Evolutionary conservation across 140 eudicot species (phyloP), one percentile per base, ranked within the genome.

Genomic region (Artemisia princeps): DNA sequence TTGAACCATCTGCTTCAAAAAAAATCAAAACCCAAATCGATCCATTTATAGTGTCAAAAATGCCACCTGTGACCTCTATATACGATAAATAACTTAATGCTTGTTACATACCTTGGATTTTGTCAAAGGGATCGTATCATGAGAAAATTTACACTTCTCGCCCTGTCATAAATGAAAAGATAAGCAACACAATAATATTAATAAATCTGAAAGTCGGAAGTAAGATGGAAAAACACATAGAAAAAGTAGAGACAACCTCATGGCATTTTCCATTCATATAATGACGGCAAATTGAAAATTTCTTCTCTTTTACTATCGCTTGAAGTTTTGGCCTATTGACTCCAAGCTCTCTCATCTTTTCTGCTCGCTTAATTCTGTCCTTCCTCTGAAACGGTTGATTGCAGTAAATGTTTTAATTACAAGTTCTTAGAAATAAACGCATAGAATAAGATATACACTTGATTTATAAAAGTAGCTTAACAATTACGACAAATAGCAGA

Each of bases 121-220:
- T 67, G 96, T 94, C 80, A 82, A 70, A 64, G 99, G 99, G 70
- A 66, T 55, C 3, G 87, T 72, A 77, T 94, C 96, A 82, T 88
- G 96, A 4, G 99, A 94, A 67, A 80, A 94, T 64, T 85, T 88
- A 77, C 99, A 94, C 62, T 78, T 81, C 68, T 78, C 94, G n/a
- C 99, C 96, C 96, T 92, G 84, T 55, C 22, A 78, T 50, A 71
- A 62, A 68, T 48, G 53, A 52, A 61, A 0, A 60, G 12, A 58
- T 67, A 58, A 16, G 42, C 19, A 73, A 10, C 45, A 54, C 49
- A 69, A 17, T 48, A 59, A 50, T 53, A 64, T 22, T 48, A 59
- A 50, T 53, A 64, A 66, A 64, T 66, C 51, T 55, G 13, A 19
- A 66, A 17, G 20, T 10, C 17, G 33, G 70, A 53, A 76, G 44